phyloP scores from a whole-genome alignment of 805 yeast genomes.

The Barnettozyma botsteinii region DNA sequence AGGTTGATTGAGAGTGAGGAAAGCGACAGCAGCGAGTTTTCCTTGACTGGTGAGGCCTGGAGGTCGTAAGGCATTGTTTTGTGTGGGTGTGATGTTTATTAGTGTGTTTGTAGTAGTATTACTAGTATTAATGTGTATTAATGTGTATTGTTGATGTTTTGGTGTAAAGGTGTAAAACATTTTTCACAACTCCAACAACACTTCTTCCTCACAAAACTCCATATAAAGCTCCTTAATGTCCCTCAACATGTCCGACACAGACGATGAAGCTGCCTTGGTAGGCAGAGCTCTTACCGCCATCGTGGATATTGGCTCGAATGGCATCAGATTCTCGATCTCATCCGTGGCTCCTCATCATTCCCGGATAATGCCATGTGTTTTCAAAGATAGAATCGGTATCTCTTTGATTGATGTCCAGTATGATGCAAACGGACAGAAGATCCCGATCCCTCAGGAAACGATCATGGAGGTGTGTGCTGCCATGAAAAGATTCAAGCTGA shows the following conservation, averaged over 20 bases:
- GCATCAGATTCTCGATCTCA: constrained; percentile 65
- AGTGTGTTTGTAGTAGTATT: too few species aligned
- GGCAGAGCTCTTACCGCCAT: constrained; percentile 57
- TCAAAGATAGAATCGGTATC: constrained; percentile 67
- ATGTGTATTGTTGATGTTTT: too few species aligned
- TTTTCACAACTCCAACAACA: too few species aligned
- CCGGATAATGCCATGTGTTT: constrained; percentile 71
- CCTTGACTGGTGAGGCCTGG: not conserved
- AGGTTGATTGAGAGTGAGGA: constrained; percentile 60
- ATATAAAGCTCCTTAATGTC: too few species aligned
- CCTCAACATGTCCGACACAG: constrained; percentile 22
- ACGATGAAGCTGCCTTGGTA: constrained; percentile 42
- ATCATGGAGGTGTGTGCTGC: constrained; percentile 56
- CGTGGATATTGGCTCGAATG: constrained; percentile 76
- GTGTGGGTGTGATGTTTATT: not conserved
- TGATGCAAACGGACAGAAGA: constrained; percentile 33
- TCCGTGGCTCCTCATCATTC: constrained; percentile 66
- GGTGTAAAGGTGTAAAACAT: too few species aligned
- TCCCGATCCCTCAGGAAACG: constrained; percentile 52
- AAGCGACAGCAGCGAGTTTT: not conserved
- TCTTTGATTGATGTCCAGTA: constrained; percentile 61
- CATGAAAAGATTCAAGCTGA: constrained; percentile 59
- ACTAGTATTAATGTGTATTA: too few species aligned
- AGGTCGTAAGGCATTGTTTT: not conserved
- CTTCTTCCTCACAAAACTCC: too few species aligned